These are phyloP conservation scores for Anisodus tanguticus DNA, from an alignment of 257 asterid genomes.

Conservation along the genomic window DNA sequence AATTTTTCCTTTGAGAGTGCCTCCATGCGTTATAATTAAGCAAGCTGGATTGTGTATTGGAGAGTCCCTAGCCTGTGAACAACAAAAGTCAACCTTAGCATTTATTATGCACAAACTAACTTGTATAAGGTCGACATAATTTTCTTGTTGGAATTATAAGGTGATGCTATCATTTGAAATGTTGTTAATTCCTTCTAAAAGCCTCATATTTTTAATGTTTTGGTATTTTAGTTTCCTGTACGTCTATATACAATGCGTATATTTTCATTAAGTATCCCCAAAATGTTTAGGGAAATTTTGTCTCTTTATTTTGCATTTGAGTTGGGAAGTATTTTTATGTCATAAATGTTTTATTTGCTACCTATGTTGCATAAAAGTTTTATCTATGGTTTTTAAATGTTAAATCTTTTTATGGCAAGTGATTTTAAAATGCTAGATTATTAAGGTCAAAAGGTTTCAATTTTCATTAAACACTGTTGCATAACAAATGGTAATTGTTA, in stretches of 20 bases:
- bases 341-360: neutral
- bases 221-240: neutral
- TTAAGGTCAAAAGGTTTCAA: neutral
- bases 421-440: neutral
- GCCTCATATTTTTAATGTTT: neutral
- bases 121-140: constrained; percentile 11
- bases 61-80: neutral
- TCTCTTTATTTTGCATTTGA: neutral
- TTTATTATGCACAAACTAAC: neutral
- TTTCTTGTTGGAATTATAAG: neutral
- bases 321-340: neutral
- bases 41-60: constrained; percentile 19
- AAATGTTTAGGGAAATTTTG: neutral
- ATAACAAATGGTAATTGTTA: neutral
- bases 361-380: neutral
- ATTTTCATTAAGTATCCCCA: neutral
- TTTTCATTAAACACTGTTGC: neutral
- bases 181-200: neutral
- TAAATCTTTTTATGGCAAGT: neutral
- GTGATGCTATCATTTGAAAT: neutral
- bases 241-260: neutral
- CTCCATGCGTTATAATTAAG: neutral
- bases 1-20: too few species aligned
- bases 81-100: neutral
- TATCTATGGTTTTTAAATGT: neutral